Conservation (phyloP, 352 stramenopile genomes). For the Phytophthora cactorum region DNA sequence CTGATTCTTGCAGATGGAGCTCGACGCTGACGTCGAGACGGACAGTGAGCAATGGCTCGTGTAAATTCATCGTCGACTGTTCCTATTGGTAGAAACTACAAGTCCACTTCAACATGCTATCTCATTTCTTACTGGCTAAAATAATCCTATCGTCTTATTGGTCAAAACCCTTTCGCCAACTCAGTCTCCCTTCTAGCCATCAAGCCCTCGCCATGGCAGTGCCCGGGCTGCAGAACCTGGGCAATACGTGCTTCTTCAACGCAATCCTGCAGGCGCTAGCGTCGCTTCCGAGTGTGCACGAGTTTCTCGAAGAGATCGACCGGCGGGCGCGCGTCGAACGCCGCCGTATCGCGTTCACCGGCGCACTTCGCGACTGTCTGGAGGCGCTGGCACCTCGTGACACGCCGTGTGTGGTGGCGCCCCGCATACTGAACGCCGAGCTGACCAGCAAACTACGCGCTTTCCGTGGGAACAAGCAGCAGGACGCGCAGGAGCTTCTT, state of each 20-base stretch:
- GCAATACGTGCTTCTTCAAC: slow-evolving; percentile 93
- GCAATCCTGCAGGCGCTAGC: slow-evolving; percentile 88
- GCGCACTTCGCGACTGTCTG: slow-evolving; percentile 70
- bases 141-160: neutral
- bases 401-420: slow-evolving; percentile 48
- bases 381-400: slow-evolving; percentile 43
- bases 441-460: slow-evolving; percentile 58
- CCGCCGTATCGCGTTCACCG: slow-evolving; percentile 60
- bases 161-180: slow-evolving; percentile 3
- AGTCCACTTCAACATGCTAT: too few relatives aligned
- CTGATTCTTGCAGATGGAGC: slow-evolving; percentile 1
- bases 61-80: too few relatives aligned
- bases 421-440: slow-evolving; percentile 63
- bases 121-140: neutral
- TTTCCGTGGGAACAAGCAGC: slow-evolving; percentile 84
- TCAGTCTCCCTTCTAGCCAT: slow-evolving; percentile 3
- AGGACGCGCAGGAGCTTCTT: slow-evolving; percentile 88
- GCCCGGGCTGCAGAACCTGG: slow-evolving; percentile 86
- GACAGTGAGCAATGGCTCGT: slow-evolving; percentile 19
- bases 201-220: slow-evolving; percentile 14
- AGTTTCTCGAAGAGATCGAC: slow-evolving; percentile 74
- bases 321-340: slow-evolving; percentile 42
- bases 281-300: slow-evolving; percentile 67
- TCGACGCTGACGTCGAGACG: slow-evolving; percentile 21
- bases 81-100: too few relatives aligned